A percentile compares a stretch with the other conserved stretches of the same genome.
phyloP scores from a whole-genome alignment of 1,284 basidiomycete species.

The Sporisorium scitamineum region DNA sequence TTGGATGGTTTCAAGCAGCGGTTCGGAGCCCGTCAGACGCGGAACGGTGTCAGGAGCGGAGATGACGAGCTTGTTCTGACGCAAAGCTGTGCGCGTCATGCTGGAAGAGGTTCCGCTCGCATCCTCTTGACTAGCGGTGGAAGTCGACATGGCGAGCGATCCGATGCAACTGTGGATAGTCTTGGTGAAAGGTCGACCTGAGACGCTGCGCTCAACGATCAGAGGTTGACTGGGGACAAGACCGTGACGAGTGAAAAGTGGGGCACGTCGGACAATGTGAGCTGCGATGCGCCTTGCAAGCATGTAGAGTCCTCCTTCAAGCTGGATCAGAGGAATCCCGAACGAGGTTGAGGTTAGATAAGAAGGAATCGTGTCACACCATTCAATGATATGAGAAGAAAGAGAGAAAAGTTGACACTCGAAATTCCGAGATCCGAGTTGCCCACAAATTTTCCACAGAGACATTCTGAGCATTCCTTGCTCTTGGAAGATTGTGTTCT shows the following conservation, averaged over 20 bases:
- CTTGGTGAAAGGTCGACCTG: neutral
- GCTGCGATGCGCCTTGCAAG: conserved; percentile 6
- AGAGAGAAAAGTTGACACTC: neutral
- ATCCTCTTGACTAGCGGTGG: neutral
- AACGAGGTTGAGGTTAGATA: neutral
- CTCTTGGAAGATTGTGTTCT: neutral
- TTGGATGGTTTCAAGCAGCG: conserved; percentile 22
- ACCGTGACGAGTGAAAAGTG: neutral
- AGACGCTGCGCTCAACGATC: neutral
- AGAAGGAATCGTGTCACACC: neutral
- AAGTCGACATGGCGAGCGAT: conserved; percentile 10
- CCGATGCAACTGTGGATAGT: neutral
- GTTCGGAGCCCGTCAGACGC: conserved; percentile 27
- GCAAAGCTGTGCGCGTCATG: conserved; percentile 21
- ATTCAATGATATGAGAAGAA: neutral
- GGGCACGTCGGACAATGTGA: conserved; percentile 3
- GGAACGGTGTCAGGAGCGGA: conserved; percentile 23
- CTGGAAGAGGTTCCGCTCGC: neutral
- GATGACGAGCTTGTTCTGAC: conserved; percentile 28
- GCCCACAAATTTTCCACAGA: neutral
- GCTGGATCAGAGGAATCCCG: neutral
- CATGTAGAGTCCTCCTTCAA: conserved; percentile 22
- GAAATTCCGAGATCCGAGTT: conserved; percentile 1
- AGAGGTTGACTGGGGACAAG: neutral
- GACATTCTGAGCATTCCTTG: neutral